Conservation (phyloP, 2,329 filamentous ascomycete genomes). For the Didymella pomorum region DNA sequence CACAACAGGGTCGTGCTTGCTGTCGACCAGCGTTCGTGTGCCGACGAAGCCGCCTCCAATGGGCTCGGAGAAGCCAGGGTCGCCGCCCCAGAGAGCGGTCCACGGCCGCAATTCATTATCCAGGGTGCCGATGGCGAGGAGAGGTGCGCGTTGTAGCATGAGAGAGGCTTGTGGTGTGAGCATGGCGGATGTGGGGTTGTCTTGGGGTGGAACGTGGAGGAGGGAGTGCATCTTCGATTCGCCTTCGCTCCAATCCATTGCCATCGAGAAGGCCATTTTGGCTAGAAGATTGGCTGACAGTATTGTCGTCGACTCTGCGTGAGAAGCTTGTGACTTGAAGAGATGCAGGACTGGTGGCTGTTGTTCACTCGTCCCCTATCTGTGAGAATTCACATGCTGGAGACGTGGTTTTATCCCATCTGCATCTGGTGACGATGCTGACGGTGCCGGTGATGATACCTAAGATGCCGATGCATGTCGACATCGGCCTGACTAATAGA, state of each 20-base stretch:
- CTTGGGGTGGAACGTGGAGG: conserved; percentile 63
- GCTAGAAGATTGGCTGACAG: not conserved
- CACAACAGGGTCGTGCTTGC: conserved; percentile 73
- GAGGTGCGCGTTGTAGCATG: conserved; percentile 68
- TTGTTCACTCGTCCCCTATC: too few species aligned
- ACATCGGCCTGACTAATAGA: conserved; percentile 19
- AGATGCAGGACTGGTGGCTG: not conserved
- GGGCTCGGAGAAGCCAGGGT: conserved; percentile 70
- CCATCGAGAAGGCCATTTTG: conserved; percentile 55
- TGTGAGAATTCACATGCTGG: not conserved
- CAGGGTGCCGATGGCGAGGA: conserved; percentile 77
- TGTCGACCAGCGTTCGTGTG: conserved; percentile 68
- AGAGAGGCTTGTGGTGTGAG: conserved; percentile 68
- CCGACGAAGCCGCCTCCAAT: conserved; percentile 71
- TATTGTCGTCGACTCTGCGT: not conserved
- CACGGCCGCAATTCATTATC: conserved; percentile 73
- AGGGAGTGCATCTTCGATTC: conserved; percentile 71
- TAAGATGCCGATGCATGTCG: conserved; percentile 13
- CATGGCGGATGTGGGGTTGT: conserved; percentile 73
- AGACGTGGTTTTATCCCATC: not conserved
- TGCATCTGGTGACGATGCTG: not conserved
- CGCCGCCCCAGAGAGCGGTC: conserved; percentile 81
- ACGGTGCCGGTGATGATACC: conserved; percentile 3
- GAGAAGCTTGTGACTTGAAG: too few species aligned
- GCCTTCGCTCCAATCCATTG: conserved; percentile 68